Percentiles rank a stretch among this genome's conserved stretches.
These are phyloP conservation scores for Zelonia costaricensis DNA, from an alignment of 208 protist genomes.

Conservation along the genomic window DNA sequence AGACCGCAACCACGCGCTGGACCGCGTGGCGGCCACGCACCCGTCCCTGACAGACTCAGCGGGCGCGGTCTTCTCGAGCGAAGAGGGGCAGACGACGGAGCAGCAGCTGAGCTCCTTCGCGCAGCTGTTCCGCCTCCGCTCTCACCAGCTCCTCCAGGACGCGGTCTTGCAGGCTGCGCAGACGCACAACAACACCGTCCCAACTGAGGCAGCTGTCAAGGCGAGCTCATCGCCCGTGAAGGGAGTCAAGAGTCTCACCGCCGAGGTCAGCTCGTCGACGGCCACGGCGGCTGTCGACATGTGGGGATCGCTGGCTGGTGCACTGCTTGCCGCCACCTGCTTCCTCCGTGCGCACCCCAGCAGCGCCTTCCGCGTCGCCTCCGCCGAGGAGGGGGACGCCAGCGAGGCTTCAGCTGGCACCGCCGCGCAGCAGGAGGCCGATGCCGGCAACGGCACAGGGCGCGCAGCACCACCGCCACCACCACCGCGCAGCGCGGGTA, in stretches of 20 bases:
- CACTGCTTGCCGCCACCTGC: slow-evolving; percentile 56
- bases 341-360: slow-evolving; percentile 47
- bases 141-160: slow-evolving; percentile 16
- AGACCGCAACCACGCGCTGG: slow-evolving; percentile 54
- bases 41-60: slow-evolving; percentile 13
- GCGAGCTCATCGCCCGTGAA: slow-evolving; percentile 1
- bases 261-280: neutral
- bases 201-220: slow-evolving; percentile 1
- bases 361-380: neutral
- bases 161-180: slow-evolving; percentile 12
- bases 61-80: slow-evolving; percentile 10
- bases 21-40: slow-evolving; percentile 16
- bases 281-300: slow-evolving; percentile 6
- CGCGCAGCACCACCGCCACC: neutral
- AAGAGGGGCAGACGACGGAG: slow-evolving; percentile 4
- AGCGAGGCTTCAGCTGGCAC: neutral
- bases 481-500: slow-evolving; percentile 1
- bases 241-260: neutral
- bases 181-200: neutral
- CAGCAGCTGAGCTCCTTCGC: slow-evolving; percentile 11
- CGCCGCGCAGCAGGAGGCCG: neutral
- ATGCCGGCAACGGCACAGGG: neutral
- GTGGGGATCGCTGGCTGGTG: slow-evolving; percentile 65
- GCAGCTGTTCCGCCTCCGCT: slow-evolving; percentile 33
- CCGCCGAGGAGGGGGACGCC: slow-evolving; percentile 1